Conservation (phyloP, 1,139 yeast genomes). For the Blastobotrys raffinosifermentans region DNA sequence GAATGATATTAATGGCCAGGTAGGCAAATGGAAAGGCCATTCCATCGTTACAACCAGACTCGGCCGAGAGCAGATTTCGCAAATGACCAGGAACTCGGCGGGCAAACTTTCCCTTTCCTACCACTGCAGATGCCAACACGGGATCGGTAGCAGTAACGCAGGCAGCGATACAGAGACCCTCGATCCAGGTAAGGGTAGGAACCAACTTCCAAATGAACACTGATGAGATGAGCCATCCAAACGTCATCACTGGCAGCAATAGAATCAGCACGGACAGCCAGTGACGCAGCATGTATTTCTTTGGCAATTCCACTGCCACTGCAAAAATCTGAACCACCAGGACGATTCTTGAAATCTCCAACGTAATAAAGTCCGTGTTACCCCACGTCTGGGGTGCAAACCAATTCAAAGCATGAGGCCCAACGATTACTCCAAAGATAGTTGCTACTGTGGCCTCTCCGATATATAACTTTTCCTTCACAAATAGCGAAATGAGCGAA, state of each 20-base stretch:
- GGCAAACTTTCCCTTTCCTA: constrained; percentile 97
- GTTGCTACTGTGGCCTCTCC: constrained; percentile 97
- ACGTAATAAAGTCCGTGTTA: constrained; percentile 74
- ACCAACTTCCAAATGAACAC: constrained; percentile 78
- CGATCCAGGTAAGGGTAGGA: constrained; percentile 74
- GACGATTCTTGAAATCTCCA: constrained; percentile 84
- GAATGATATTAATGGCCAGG: constrained; percentile 61
- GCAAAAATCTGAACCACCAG: constrained; percentile 93
- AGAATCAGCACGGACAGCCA: constrained; percentile 78
- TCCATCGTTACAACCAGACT: constrained; percentile 96
- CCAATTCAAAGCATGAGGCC: constrained; percentile 91
- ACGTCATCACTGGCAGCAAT: constrained; percentile 87
- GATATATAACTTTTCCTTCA: constrained; percentile 80
- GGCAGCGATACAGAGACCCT: constrained; percentile 76
- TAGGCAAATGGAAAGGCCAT: constrained; percentile 96
- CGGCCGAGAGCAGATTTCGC: constrained; percentile 83
- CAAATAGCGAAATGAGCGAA: constrained; percentile 83
- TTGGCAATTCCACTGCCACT: constrained; percentile 93
- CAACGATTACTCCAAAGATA: constrained; percentile 83
- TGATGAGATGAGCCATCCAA: constrained; percentile 88
- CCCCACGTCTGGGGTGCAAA: constrained; percentile 90
- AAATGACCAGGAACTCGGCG: constrained; percentile 94
- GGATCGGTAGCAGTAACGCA: constrained; percentile 98
- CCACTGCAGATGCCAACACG: constrained; percentile 95
- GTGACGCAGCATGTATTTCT: constrained; percentile 85